Conservation (phyloP, 306 rosid genomes). For the Rosa lucieae region DNA sequence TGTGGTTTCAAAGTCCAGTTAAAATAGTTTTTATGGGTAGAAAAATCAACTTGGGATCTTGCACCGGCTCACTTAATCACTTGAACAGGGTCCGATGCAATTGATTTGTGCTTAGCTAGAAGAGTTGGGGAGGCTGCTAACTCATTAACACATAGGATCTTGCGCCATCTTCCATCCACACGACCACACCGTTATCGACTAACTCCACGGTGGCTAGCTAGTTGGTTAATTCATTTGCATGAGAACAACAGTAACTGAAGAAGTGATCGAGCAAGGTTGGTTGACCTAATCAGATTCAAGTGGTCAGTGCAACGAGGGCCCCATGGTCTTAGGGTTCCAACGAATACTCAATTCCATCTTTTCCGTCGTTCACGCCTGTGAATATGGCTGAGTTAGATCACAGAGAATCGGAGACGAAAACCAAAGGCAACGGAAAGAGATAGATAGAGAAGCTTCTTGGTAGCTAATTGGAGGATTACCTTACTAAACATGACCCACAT, state of each 20-base stretch:
- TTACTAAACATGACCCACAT: constrained; percentile 32
- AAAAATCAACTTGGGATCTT: background rate
- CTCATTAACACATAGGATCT: background rate
- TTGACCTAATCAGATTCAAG: background rate
- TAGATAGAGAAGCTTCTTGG: background rate
- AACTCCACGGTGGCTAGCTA: background rate
- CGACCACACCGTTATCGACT: background rate
- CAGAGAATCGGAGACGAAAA: constrained; percentile 4
- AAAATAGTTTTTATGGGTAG: background rate
- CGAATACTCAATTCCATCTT: constrained; percentile 20
- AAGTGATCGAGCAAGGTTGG: background rate
- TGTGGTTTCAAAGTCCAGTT: background rate
- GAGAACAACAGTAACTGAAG: background rate
- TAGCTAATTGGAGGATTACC: constrained; percentile 6
- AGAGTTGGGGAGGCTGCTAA: background rate
- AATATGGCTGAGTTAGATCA: background rate
- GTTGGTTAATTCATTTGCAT: background rate
- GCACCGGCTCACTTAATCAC: background rate
- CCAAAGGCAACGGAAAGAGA: background rate
- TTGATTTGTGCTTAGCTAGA: background rate
- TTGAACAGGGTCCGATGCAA: background rate
- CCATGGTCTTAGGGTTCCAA: constrained; percentile 32
- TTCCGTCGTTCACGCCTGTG: constrained; percentile 48
- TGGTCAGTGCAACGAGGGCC: constrained; percentile 30
- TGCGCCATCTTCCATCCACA: background rate